phyloP scores from a whole-genome alignment of 306 rosid genomes.

The Fragaria iinumae region DNA sequence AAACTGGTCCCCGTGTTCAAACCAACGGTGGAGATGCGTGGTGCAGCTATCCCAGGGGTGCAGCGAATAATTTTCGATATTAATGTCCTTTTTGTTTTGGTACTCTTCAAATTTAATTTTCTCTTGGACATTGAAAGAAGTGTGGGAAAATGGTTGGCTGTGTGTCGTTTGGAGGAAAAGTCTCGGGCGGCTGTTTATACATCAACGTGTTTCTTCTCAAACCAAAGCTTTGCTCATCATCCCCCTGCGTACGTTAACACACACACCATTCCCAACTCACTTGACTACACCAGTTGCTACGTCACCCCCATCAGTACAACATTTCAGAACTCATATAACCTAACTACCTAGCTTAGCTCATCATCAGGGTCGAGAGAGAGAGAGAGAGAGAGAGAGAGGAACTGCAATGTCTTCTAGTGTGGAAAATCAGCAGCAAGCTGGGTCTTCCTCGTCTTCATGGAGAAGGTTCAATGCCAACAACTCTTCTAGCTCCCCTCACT shows the following conservation, averaged over 20 bases:
- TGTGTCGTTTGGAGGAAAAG: conserved; percentile 7
- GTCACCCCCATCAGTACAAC: not conserved
- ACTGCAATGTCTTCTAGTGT: conserved; percentile 6
- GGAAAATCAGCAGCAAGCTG: conserved; percentile 14
- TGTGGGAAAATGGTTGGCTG: conserved; percentile 6
- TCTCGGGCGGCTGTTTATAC: conserved; percentile 41
- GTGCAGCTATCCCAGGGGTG: too few relatives aligned
- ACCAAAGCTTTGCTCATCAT: conserved; percentile 38
- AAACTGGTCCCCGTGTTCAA: too few relatives aligned
- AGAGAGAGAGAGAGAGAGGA: not conserved
- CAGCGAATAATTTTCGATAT: too few relatives aligned
- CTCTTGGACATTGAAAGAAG: not conserved
- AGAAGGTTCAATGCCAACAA: conserved; percentile 23
- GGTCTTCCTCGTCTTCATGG: conserved; percentile 33
- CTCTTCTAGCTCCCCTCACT: conserved; percentile 3
- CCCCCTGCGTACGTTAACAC: not conserved
- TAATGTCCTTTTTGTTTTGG: not conserved
- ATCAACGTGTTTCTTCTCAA: conserved; percentile 61
- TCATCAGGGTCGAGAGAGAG: not conserved
- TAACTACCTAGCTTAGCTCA: not conserved
- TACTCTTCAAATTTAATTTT: not conserved
- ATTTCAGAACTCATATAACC: not conserved
- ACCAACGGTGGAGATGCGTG: too few relatives aligned
- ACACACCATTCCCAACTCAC: not conserved
- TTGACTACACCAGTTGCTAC: not conserved